Conservation (phyloP, 2,329 filamentous ascomycete species). For the Botrytis hyacinthi region DNA sequence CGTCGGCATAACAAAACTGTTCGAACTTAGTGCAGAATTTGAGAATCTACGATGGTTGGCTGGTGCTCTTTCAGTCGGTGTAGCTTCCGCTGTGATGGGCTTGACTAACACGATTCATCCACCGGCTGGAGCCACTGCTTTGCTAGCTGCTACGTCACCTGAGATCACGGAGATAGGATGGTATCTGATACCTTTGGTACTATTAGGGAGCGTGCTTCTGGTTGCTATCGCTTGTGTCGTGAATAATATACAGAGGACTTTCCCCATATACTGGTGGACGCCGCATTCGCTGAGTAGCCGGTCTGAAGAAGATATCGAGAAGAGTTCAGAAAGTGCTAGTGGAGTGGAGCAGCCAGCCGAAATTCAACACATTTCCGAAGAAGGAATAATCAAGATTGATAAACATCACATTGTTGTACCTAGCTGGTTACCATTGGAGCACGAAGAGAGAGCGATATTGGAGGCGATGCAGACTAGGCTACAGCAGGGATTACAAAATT, state of each 20-base stretch:
- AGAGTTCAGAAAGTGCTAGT: background rate
- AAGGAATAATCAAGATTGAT: conserved; percentile 24
- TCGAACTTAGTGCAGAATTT: conserved; percentile 48
- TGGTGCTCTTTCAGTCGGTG: conserved; percentile 63
- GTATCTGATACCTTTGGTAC: conserved; percentile 62
- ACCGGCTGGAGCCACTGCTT: conserved; percentile 70
- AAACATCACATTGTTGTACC: conserved; percentile 26
- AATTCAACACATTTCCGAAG: background rate
- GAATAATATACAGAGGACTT: conserved; percentile 65
- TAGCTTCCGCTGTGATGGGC: conserved; percentile 63
- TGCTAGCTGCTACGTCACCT: conserved; percentile 63
- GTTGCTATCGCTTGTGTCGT: conserved; percentile 59
- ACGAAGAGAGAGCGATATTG: conserved; percentile 29
- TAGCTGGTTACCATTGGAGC: conserved; percentile 28
- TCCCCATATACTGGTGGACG: conserved; percentile 62
- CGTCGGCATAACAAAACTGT: conserved; percentile 63
- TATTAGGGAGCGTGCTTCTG: conserved; percentile 62
- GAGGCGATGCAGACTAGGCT: conserved; percentile 28
- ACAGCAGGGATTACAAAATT: conserved; percentile 8
- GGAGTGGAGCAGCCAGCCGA: background rate
- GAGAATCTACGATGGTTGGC: conserved; percentile 60
- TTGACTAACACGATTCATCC: conserved; percentile 72
- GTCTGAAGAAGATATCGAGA: conserved; percentile 14
- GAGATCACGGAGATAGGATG: conserved; percentile 60
- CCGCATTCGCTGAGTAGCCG: background rate